Conservation (phyloP, 176 grass and related monocot species). For the Metroxylon sagu region DNA sequence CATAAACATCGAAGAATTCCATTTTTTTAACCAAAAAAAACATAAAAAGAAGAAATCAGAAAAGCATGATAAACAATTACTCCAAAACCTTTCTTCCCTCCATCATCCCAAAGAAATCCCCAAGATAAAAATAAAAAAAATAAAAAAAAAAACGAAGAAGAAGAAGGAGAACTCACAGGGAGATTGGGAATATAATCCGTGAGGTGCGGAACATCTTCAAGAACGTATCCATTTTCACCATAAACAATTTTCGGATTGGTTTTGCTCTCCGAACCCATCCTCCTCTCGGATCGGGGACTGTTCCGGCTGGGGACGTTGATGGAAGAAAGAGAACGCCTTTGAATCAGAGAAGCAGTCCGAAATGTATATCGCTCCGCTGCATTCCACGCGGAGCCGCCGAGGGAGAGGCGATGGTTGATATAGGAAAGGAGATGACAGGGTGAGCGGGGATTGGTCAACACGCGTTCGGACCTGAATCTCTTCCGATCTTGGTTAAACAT, state of each 20-base stretch:
- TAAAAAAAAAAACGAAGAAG: not conserved
- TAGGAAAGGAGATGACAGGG: too few species aligned
- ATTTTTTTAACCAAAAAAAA: too few species aligned
- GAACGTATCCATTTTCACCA: slow-evolving; percentile 55
- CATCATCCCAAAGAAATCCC: too few species aligned
- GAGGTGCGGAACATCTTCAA: slow-evolving; percentile 95
- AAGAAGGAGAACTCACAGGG: slow-evolving; percentile 36
- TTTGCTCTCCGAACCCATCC: slow-evolving; percentile 23
- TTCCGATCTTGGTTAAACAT: too few species aligned
- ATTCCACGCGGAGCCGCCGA: slow-evolving; percentile 2
- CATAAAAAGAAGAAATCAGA: too few species aligned
- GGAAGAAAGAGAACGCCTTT: slow-evolving; percentile 20
- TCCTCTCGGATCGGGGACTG: slow-evolving; percentile 1
- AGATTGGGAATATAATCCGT: slow-evolving; percentile 68
- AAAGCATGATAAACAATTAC: too few species aligned
- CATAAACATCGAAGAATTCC: too few species aligned
- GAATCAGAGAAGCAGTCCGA: slow-evolving; percentile 19
- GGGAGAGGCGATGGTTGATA: not conserved
- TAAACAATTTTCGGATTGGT: slow-evolving; percentile 27
- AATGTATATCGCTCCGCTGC: not conserved
- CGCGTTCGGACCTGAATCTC: too few species aligned
- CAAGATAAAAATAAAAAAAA: not conserved
- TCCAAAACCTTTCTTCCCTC: too few species aligned
- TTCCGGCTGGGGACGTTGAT: slow-evolving; percentile 6
- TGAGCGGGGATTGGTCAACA: too few species aligned